Percentiles rank a stretch among this genome's conserved stretches.
These are phyloP conservation scores for Paraphoma chrysanthemicola DNA, from an alignment of 2,329 filamentous ascomycete genomes.

Conservation along the genomic window DNA sequence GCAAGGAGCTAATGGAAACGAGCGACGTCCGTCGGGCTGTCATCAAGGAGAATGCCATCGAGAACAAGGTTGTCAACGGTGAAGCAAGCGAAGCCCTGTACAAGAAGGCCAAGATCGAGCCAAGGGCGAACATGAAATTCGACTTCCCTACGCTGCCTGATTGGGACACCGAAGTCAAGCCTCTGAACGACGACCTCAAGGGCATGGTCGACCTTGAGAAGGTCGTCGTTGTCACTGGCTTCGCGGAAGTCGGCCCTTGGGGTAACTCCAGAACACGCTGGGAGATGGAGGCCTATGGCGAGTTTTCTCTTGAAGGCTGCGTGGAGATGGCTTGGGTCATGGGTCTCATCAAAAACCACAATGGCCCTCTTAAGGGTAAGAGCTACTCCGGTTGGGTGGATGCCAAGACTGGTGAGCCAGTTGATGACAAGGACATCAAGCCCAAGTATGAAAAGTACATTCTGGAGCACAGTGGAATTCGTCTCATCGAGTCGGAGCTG, in stretches of 20 bases:
- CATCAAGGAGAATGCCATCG: constrained; percentile 92
- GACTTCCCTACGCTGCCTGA: constrained; percentile 90
- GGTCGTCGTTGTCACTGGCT: constrained; percentile 96
- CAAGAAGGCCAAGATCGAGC: constrained; percentile 92
- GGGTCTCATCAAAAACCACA: constrained; percentile 99
- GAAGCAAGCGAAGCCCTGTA: constrained; percentile 91
- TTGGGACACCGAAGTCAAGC: constrained; percentile 89
- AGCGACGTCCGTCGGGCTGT: constrained; percentile 93
- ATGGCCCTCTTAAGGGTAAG: constrained; percentile 93
- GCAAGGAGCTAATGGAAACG: constrained; percentile 93
- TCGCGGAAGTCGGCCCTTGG: constrained; percentile 95
- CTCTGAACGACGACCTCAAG: constrained; percentile 86
- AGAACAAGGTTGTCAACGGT: constrained; percentile 97
- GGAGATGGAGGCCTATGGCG: constrained; percentile 98
- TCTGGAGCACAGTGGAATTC: constrained; percentile 94
- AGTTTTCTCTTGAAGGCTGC: constrained; percentile 97
- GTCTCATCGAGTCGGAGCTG: constrained; percentile 94
- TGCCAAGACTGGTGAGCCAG: constrained; percentile 88
- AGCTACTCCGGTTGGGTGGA: constrained; percentile 98
- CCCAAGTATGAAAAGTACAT: constrained; percentile 96
- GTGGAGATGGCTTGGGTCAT: constrained; percentile 99
- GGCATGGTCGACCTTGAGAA: constrained; percentile 99
- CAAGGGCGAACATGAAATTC: constrained; percentile 97
- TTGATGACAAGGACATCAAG: constrained; percentile 98
- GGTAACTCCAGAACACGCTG: constrained; percentile 97